Base-by-base conservation (phyloP, 768 basidiomycete species). In the Psilocybe tampanensis region DNA sequence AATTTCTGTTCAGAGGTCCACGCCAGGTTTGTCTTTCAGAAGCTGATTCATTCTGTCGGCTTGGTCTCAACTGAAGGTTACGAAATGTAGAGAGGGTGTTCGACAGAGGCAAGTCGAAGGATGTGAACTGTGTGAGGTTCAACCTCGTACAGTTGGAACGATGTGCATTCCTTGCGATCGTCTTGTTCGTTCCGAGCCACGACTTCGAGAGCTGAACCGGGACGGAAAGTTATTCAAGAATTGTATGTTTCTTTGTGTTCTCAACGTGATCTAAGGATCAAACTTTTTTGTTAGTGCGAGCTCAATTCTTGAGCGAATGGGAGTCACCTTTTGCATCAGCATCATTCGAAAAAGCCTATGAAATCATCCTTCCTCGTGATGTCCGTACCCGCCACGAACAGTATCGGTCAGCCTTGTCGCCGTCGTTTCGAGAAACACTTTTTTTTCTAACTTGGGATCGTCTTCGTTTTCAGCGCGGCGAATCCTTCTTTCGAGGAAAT, bases 1-100 rank as follows among this genome's bases (percentile, higher is more conserved):
- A 76, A 78, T 54, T 87, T 84, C 66, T 88, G 86, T 66, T 84
- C 82, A 6, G 81, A 83, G 53, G 76, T 70, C 24, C 86, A 88
- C 63, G 83, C 80, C 55, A 83, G 73, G 86, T 83, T 68, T 61
- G 78, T 65, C 36, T 13, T 58, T 53, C 33, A n/a, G n/a, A n/a
- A n/a, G n/a, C 47, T 33, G 19, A 13, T 13, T 23, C 7, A 47
- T 36, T n/a, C 56, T 26, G 42, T 29, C 47, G 32, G 34, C 22
- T 17, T 19, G n/a, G n/a, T 32, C 15, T 19, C 23, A 17, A n/a
- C 5, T 15, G 9, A 45, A n/a, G 3, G 11, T 26, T 50, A 44
- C 47, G 11, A 23, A 6, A 36, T 60, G 24, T 55, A 86, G 85
- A 68, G 74, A 81, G 58, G 84, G 80, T 43, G 84, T 86, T 47